A percentile compares a stretch with the other conserved stretches of the same genome.
Conservation (phyloP, 441 rosid species). For the Adansonia gregorii region DNA sequence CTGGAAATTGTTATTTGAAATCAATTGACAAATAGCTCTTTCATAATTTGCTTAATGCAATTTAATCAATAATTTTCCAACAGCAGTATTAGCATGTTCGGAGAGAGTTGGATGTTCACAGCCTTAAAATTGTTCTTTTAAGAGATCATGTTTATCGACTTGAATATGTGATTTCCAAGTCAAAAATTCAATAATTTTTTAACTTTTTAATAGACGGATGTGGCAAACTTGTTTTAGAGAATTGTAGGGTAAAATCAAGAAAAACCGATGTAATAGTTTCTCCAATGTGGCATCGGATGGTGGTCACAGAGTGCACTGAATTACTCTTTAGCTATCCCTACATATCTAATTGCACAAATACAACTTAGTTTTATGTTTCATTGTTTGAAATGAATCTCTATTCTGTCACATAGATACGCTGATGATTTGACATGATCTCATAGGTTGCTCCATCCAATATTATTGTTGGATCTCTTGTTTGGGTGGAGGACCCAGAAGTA, state of each 20-base stretch:
- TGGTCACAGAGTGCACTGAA: background rate
- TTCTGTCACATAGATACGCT: constrained; percentile 20
- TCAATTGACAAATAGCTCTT: background rate
- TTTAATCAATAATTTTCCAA: background rate
- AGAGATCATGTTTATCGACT: constrained; percentile 12
- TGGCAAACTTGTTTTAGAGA: constrained; percentile 1
- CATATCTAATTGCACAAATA: background rate
- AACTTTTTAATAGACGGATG: background rate
- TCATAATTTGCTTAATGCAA: background rate
- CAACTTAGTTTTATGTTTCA: background rate
- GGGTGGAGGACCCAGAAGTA: constrained; percentile 80
- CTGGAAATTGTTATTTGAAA: constrained; percentile 9
- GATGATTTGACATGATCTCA: constrained; percentile 24
- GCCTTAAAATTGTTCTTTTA: constrained; percentile 3
- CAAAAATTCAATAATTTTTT: background rate
- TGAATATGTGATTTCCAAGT: constrained; percentile 13
- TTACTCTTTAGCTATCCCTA: background rate
- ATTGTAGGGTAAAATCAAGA: background rate
- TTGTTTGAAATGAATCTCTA: constrained; percentile 10
- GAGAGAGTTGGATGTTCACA: background rate
- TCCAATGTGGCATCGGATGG: background rate
- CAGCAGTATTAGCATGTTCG: background rate
- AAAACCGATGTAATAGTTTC: background rate
- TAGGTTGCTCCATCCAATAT: constrained; percentile 61
- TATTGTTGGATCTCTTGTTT: constrained; percentile 71